Percentiles rank a stretch among this genome's conserved stretches.
Evolutionary conservation across 805 yeast genomes (phyloP).

Genomic region (Saturnispora quitensis): DNA sequence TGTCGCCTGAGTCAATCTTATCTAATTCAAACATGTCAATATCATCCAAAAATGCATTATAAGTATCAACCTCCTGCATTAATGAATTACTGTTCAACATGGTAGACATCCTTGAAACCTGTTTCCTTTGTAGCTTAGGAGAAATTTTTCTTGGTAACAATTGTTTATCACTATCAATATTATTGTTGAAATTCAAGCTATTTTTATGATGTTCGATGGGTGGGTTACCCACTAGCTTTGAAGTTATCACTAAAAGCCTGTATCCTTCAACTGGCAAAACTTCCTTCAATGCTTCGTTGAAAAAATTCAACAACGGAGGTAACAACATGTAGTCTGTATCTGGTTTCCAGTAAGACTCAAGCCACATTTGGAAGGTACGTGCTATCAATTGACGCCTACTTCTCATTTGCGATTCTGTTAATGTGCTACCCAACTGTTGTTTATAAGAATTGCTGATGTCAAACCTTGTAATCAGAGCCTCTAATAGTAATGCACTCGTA

Average conservation of each 20-base stretch:
- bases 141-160: constrained; percentile 45
- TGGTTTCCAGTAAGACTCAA: constrained; percentile 82
- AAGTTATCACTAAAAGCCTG: constrained; percentile 51
- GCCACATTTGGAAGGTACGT: constrained; percentile 70
- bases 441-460: constrained; percentile 38
- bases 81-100: constrained; percentile 14
- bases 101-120: constrained; percentile 19
- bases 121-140: constrained; percentile 26
- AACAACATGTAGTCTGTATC: constrained; percentile 49
- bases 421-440: constrained; percentile 8
- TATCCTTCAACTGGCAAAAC: constrained; percentile 59
- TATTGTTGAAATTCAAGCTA: constrained; percentile 26
- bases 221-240: constrained; percentile 48
- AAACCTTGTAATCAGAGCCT: constrained; percentile 57
- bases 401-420: constrained; percentile 29
- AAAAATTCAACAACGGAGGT: constrained; percentile 66
- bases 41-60: constrained; percentile 27
- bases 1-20: constrained; percentile 14
- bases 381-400: constrained; percentile 61
- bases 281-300: constrained; percentile 64
- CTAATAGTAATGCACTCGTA: constrained; percentile 55
- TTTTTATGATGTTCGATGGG: constrained; percentile 35
- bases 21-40: constrained; percentile 26
- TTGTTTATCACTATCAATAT: constrained; percentile 34
- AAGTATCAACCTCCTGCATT: constrained; percentile 23